Evolutionary conservation across 352 stramenopile species (phyloP).

Genomic region (Thalassiosira tumida): DNA sequence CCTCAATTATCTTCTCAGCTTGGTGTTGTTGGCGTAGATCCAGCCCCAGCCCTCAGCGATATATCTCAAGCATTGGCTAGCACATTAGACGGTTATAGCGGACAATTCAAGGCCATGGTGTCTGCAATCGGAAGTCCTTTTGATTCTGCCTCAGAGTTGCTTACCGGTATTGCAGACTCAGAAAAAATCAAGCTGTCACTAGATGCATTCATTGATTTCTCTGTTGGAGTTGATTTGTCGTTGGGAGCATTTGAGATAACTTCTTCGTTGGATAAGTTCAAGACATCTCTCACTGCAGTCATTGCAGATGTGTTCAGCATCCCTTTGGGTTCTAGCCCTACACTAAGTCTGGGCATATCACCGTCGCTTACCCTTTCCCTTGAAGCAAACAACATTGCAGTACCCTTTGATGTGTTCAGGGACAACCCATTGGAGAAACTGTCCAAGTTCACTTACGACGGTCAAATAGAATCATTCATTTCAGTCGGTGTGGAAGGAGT

Average conservation of each 20-base stretch:
- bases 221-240: slow-evolving; percentile 48
- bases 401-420: slow-evolving; percentile 53
- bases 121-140: slow-evolving; percentile 36
- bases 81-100: slow-evolving; percentile 16
- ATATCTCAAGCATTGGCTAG: slow-evolving; percentile 9
- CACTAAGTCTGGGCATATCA: slow-evolving; percentile 3
- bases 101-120: slow-evolving; percentile 38
- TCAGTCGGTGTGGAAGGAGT: slow-evolving; percentile 50
- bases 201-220: slow-evolving; percentile 59
- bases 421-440: slow-evolving; percentile 21
- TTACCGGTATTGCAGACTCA: slow-evolving; percentile 36
- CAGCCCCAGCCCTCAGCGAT: slow-evolving; percentile 40
- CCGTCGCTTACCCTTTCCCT: slow-evolving; percentile 44
- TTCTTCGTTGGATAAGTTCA: slow-evolving; percentile 21
- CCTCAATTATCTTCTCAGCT: too few relatives aligned
- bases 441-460: slow-evolving; percentile 34
- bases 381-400: slow-evolving; percentile 47
- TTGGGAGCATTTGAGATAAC: slow-evolving; percentile 27
- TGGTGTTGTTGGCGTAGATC: slow-evolving; percentile 54
- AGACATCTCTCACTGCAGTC: slow-evolving; percentile 27
- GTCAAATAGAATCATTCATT: slow-evolving; percentile 43
- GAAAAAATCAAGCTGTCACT: slow-evolving; percentile 47
- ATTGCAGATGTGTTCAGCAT: slow-evolving; percentile 33
- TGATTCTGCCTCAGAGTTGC: not conserved
- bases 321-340: not conserved